Percentiles rank a stretch among this genome's conserved stretches.
phyloP scores from a whole-genome alignment of 2,329 filamentous ascomycete species.

The Aaosphaeria pasadenensis region DNA sequence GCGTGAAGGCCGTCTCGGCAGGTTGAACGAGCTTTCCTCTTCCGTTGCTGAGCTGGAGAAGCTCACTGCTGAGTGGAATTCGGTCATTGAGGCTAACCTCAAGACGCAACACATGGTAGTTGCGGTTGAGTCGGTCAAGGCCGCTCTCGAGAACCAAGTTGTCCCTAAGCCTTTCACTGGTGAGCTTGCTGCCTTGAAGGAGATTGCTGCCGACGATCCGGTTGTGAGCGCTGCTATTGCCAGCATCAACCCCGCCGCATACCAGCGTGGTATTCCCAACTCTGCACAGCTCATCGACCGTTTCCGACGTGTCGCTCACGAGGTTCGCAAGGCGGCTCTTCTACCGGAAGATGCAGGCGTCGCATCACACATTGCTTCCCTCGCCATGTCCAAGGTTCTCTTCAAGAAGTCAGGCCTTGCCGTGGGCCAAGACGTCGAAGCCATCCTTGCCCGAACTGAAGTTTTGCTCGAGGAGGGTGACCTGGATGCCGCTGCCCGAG shows the following conservation, averaged over 20 bases:
- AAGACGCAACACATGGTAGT: slow-evolving; percentile 96
- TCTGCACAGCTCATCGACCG: slow-evolving; percentile 86
- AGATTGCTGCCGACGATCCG: slow-evolving; percentile 78
- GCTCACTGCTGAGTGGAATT: slow-evolving; percentile 85
- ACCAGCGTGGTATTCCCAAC: slow-evolving; percentile 86
- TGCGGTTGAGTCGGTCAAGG: slow-evolving; percentile 87
- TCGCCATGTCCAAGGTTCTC: slow-evolving; percentile 86
- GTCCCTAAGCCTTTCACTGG: slow-evolving; percentile 82
- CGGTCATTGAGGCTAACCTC: slow-evolving; percentile 84
- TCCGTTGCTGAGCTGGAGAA: slow-evolving; percentile 81
- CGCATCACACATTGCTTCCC: slow-evolving; percentile 87
- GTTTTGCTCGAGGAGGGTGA: slow-evolving; percentile 89
- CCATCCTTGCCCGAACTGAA: slow-evolving; percentile 85
- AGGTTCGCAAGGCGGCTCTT: slow-evolving; percentile 91
- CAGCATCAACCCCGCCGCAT: slow-evolving; percentile 91
- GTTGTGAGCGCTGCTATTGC: slow-evolving; percentile 91
- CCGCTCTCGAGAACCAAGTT: slow-evolving; percentile 71
- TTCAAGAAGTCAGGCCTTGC: slow-evolving; percentile 84
- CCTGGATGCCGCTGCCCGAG: slow-evolving; percentile 83
- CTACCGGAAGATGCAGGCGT: slow-evolving; percentile 92
- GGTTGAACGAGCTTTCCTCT: slow-evolving; percentile 74
- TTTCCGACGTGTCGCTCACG: slow-evolving; percentile 86
- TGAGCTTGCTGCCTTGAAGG: slow-evolving; percentile 91
- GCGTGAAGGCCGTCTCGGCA: slow-evolving; percentile 80
- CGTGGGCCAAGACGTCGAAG: slow-evolving; percentile 86